Conservation (phyloP, 441 rosid species). For the Bocquillonia castaneifolia region DNA sequence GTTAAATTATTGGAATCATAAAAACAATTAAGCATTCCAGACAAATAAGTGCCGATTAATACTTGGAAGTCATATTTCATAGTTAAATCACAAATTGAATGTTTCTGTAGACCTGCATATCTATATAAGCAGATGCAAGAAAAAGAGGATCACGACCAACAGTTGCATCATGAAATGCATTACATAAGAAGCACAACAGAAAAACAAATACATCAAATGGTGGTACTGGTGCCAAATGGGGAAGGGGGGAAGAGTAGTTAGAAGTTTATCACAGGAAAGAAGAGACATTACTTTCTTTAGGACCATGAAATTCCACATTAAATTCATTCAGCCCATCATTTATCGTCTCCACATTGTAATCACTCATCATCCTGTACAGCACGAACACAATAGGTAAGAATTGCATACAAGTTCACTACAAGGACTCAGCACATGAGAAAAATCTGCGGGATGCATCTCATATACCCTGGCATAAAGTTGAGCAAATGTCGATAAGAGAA, state of each 20-base stretch:
- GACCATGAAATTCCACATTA: conserved; percentile 69
- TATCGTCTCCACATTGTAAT: conserved; percentile 65
- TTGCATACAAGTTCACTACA: conserved; percentile 2
- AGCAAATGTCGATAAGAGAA: background rate
- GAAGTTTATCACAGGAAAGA: conserved; percentile 13
- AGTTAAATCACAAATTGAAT: background rate
- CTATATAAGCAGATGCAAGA: background rate
- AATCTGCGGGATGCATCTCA: background rate
- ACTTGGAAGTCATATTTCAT: background rate
- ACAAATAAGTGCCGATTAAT: background rate
- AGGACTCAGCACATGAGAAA: conserved; percentile 10
- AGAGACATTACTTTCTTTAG: conserved; percentile 58
- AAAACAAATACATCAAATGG: conserved; percentile 1
- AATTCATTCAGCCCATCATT: conserved; percentile 70
- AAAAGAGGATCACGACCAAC: background rate
- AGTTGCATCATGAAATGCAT: background rate
- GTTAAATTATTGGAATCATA: background rate
- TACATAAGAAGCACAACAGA: background rate
- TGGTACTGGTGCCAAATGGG: background rate
- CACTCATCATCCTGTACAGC: conserved; percentile 71
- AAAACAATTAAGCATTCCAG: background rate
- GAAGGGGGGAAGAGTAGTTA: background rate
- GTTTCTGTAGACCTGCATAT: background rate
- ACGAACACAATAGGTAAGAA: conserved; percentile 14
- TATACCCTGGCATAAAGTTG: background rate